Evolutionary conservation across 2,329 filamentous ascomycete genomes (phyloP).

Genomic region (Aspergillus tanneri): DNA sequence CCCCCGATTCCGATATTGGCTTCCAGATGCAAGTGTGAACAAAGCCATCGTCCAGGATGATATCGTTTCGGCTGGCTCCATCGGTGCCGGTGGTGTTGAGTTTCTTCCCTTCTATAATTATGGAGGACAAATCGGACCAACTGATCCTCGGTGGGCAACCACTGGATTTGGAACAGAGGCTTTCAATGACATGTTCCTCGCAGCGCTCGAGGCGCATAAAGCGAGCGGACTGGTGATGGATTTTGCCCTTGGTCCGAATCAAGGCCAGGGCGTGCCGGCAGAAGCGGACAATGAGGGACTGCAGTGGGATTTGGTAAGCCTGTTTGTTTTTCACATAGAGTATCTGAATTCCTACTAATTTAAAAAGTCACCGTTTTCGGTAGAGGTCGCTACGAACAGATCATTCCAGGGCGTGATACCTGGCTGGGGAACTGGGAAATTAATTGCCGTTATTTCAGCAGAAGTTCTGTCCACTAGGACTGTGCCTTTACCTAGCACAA

Average conservation of each 20-base stretch:
- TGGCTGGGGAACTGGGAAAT: slow-evolving; percentile 39
- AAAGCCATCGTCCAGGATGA: slow-evolving; percentile 28
- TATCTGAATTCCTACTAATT: not conserved
- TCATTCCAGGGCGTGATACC: slow-evolving; percentile 32
- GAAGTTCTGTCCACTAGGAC: slow-evolving; percentile 18
- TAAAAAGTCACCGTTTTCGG: slow-evolving; percentile 11
- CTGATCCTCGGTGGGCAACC: slow-evolving; percentile 36
- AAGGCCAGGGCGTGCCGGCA: slow-evolving; percentile 48
- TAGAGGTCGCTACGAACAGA: slow-evolving; percentile 27
- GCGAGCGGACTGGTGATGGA: slow-evolving; percentile 45
- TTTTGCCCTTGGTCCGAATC: slow-evolving; percentile 47
- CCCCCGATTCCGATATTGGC: slow-evolving; percentile 42
- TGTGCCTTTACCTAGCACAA: slow-evolving; percentile 5
- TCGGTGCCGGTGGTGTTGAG: slow-evolving; percentile 43
- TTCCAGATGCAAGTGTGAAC: slow-evolving; percentile 40
- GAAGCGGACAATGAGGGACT: slow-evolving; percentile 33
- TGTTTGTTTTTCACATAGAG: not conserved
- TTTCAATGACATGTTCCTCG: slow-evolving; percentile 29
- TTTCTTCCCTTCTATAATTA: slow-evolving; percentile 43
- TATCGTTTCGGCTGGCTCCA: slow-evolving; percentile 28
- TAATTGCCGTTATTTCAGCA: slow-evolving; percentile 28
- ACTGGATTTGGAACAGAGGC: slow-evolving; percentile 42
- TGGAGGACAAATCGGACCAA: slow-evolving; percentile 17
- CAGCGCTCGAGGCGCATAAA: slow-evolving; percentile 33
- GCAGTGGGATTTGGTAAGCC: slow-evolving; percentile 26